Conservation (phyloP, 768 basidiomycete species). For the Tylopilus subfusipes region DNA sequence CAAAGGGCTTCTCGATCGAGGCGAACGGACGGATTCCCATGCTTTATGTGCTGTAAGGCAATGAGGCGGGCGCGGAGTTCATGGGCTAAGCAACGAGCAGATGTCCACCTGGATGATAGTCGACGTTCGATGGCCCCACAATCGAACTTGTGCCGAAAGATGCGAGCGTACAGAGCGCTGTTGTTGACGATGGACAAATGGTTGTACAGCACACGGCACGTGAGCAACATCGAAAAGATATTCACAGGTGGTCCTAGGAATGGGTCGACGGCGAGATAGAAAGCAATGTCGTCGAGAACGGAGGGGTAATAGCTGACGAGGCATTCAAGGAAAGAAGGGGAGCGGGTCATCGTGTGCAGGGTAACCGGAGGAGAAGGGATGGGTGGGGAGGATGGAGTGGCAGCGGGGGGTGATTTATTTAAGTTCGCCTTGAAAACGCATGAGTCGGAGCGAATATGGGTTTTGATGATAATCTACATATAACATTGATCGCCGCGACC, state of each 20-base stretch:
- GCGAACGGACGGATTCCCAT: constrained; percentile 9
- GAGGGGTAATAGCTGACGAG: constrained; percentile 15
- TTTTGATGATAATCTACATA: constrained; percentile 35
- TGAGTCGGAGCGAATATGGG: constrained; percentile 32
- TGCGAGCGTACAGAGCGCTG: constrained; percentile 39
- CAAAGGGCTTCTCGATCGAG: constrained; percentile 44
- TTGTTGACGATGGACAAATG: constrained; percentile 37
- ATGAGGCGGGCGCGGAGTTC: constrained; percentile 45
- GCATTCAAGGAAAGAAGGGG: constrained; percentile 16
- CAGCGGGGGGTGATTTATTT: constrained; percentile 25
- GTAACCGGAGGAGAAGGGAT: constrained; percentile 1
- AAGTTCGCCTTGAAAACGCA: constrained; percentile 23
- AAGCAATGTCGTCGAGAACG: constrained; percentile 41
- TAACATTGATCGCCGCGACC: constrained; percentile 36
- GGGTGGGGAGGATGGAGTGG: constrained; percentile 1
- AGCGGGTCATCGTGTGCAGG: not conserved
- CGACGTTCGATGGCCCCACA: constrained; percentile 37
- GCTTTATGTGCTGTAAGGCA: constrained; percentile 42
- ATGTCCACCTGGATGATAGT: constrained; percentile 36
- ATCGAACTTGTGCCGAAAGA: constrained; percentile 48
- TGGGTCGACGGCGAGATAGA: constrained; percentile 34
- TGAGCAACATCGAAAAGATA: constrained; percentile 37
- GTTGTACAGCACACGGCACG: constrained; percentile 36
- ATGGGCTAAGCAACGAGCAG: constrained; percentile 34
- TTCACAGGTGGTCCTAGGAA: constrained; percentile 44